Percentiles rank a stretch among this genome's conserved stretches.
Conservation (phyloP, 2,329 filamentous ascomycete species). For the Macrophomina phaseolina region DNA sequence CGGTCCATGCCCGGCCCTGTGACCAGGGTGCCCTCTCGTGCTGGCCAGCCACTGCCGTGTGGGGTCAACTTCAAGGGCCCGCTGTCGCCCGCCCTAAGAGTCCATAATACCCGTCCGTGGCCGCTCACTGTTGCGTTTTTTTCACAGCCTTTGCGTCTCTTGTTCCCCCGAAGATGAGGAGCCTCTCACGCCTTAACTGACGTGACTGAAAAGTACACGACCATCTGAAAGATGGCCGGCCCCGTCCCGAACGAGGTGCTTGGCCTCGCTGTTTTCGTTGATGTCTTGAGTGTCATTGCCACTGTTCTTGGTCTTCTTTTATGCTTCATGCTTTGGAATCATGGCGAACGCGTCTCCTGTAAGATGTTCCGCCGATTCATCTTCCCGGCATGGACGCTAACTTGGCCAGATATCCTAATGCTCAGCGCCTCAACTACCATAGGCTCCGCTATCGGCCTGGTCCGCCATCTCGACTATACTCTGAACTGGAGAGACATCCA, state of each 20-base stretch:
- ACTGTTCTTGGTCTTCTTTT: constrained; percentile 18
- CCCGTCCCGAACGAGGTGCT: constrained; percentile 13
- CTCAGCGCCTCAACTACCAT: constrained; percentile 22
- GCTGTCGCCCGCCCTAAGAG: constrained; percentile 14
- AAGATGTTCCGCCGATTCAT: not conserved
- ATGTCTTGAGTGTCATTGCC: constrained; percentile 13
- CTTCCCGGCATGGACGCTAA: not conserved
- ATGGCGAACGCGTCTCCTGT: constrained; percentile 23
- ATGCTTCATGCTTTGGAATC: constrained; percentile 24
- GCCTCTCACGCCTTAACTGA: not conserved
- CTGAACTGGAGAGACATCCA: constrained; percentile 26
- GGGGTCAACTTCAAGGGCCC: constrained; percentile 11
- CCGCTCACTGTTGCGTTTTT: not conserved
- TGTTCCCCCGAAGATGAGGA: not conserved
- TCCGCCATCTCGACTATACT: constrained; percentile 22
- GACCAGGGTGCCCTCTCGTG: constrained; percentile 12
- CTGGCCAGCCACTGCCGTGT: not conserved
- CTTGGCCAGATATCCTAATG: constrained; percentile 12
- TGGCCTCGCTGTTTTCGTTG: constrained; percentile 26
- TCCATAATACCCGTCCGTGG: not conserved
- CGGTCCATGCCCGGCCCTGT: constrained; percentile 1
- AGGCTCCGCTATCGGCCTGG: constrained; percentile 6
- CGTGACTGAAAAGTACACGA: not conserved
- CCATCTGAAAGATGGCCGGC: constrained; percentile 11
- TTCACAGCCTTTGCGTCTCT: constrained; percentile 5